Evolutionary conservation across 148 eudicot genomes (phyloP).

Genomic region (Silene latifolia): DNA sequence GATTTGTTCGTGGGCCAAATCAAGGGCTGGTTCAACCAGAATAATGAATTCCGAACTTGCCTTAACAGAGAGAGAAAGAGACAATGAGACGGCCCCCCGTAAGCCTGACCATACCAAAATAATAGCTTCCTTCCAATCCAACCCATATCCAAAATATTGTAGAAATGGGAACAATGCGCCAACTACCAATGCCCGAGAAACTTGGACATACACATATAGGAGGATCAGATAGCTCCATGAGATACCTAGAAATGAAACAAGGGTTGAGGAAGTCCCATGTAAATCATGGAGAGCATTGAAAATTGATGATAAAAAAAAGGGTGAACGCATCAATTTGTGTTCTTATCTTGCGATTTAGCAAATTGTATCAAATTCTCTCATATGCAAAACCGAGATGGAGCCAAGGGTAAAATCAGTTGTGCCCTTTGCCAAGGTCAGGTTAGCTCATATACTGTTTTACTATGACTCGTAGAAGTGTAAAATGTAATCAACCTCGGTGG

Average conservation of each 20-base stretch:
- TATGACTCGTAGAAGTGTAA: background rate
- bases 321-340: background rate
- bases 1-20: background rate
- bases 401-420: background rate
- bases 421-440: background rate
- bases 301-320: background rate
- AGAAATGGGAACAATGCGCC: slow-evolving; percentile 68
- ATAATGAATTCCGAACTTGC: too few species aligned
- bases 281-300: slow-evolving; percentile 2
- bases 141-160: slow-evolving; percentile 77
- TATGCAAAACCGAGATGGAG: background rate
- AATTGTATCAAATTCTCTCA: background rate
- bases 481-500: background rate
- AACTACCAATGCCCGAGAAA: slow-evolving; percentile 66
- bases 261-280: background rate
- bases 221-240: slow-evolving; percentile 89
- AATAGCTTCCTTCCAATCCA: slow-evolving; percentile 94
- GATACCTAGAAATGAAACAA: slow-evolving; percentile 39
- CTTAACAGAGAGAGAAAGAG: slow-evolving; percentile 92
- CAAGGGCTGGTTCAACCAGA: background rate
- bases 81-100: slow-evolving; percentile 88
- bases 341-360: background rate
- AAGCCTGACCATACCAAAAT: slow-evolving; percentile 87
- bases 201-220: slow-evolving; percentile 69
- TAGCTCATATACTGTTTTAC: too few species aligned